Base-by-base conservation (phyloP, 768 basidiomycete species). In the Pholiota microspora region DNA sequence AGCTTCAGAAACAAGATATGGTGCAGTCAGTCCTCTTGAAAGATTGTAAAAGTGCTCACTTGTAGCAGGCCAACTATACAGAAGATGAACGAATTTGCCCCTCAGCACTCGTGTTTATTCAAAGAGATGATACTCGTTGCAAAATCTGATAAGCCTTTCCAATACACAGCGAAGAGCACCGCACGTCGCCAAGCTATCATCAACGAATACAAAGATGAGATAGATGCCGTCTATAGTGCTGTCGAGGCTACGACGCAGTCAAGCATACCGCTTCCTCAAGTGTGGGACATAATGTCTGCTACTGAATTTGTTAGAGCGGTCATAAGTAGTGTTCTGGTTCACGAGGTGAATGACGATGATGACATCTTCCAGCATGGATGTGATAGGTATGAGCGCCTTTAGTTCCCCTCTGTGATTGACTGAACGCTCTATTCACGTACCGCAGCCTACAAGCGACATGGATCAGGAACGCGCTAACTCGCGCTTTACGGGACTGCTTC, bases 111-210 rank as follows among this genome's bases (percentile, higher is more conserved):
- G 0, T 62, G 76, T 16, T 60, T 80, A 3, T 78, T 78, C 65
- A 78, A 77, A 54, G 49, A 78, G 75, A 80, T 80, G 75, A 71
- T 81, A 47, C 47, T 78, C 4, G 64, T 77, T 25, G 59, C 72
- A 0, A 65, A 64, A 2, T 70, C 73, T 0, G 61, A 65, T 3
- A 75, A 75, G 51, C 77, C 78, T 0, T 78, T 81, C 53, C 62
- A 59, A 5, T 72, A 71, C 46, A 79, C 77, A 0, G 64, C 71
- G 1, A 81, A 81, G 63, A 68, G 67, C 28, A 74, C 73, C 0
- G 58, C 72, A 0, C 64, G 71, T 16, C 70, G 77, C 10, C 67
- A 69, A 18, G 67, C 64, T 13, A 69, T 75, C 23, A 57, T 78
- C 27, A 61, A 62, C 9, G 62, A 67, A 0, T 79, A 81, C 57